Evolutionary conservation across 495 filamentous ascomycete species (phyloP), one percentile per base, ranked within the genome.

Genomic region (Daldinia vernicosa): DNA sequence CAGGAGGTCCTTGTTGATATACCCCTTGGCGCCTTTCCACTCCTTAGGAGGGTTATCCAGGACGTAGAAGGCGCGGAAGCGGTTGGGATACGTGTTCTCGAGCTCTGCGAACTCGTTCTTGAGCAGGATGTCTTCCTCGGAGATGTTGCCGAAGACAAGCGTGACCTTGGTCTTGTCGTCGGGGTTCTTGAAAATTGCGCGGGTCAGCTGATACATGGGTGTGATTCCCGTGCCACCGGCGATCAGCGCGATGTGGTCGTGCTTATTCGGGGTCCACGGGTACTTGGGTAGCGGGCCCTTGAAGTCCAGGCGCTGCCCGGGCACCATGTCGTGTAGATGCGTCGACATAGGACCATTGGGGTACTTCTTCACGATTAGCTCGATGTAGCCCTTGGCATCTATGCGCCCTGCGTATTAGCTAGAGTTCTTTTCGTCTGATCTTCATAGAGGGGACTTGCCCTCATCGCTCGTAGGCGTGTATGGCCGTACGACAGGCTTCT

Each of bases 251-350:
- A 99, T 90, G 82, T 98, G 94, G 35, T 91, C 82, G 83, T 98
- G 95, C 89, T 97, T 98, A 85, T 99, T 99, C 68, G 92, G 72
- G 43, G 87, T 76, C 94, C 93, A 98, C 26, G 88, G 84, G 82
- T 98, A 99, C 82, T 99, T 99, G 64, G 93, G 92, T 17, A 99
- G 87, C 0, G 95, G 95, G 15, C 95, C 95, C 84, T 99, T 99
- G 84, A 98, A 88, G 35, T 93, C 89, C 51, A 99, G 87, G 35
- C 84, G 82, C 79, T 98, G 89, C 72, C 92, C 90, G 60, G 90
- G 88, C 33, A 83, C 84, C 92, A 99, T 87, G 71, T 85, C 85
- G 84, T 98, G 94, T 15, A 99, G 57, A 81, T 97, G 91, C 65
- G 89, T 86, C 57, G 90, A 93, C 96, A 99, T 98, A 50, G 93